These are phyloP conservation scores for Pelargonium myrrhifolium DNA, from an alignment of 441 rosid genomes.

Conservation along the genomic window DNA sequence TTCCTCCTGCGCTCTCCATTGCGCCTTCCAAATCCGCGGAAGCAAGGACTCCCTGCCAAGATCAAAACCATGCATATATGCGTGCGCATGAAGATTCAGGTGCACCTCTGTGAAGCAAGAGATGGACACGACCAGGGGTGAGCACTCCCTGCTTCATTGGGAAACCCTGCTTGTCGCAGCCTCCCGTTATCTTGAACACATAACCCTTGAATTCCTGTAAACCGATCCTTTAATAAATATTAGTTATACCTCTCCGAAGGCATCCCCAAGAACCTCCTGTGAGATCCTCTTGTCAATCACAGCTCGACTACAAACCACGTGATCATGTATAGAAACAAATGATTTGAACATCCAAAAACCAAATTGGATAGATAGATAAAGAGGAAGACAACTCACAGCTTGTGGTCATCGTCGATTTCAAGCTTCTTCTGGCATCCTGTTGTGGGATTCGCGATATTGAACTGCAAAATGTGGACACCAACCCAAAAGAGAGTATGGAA, in stretches of 20 bases:
- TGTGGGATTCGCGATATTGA: constrained; percentile 57
- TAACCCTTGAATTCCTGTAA: constrained; percentile 46
- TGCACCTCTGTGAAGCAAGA: constrained; percentile 42
- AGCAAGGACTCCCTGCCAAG: constrained; percentile 44
- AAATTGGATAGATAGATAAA: background rate
- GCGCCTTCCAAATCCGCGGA: constrained; percentile 47
- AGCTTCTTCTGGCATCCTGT: constrained; percentile 58
- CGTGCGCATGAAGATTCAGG: too few relatives aligned
- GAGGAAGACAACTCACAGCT: constrained; percentile 35
- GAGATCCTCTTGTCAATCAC: constrained; percentile 40
- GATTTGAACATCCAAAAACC: background rate
- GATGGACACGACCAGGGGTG: constrained; percentile 45
- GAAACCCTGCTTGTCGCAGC: constrained; percentile 51
- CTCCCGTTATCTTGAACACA: constrained; percentile 49
- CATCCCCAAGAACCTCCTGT: constrained; percentile 49
- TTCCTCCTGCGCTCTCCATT: constrained; percentile 51
- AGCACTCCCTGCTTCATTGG: constrained; percentile 57
- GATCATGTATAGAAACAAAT: too few relatives aligned
- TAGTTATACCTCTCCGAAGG: constrained; percentile 45
- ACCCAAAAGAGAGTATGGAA: too few relatives aligned
- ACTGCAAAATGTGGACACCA: constrained; percentile 20
- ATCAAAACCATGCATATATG: too few relatives aligned
- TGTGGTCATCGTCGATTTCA: constrained; percentile 55
- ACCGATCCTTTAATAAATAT: background rate
- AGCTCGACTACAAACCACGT: too few relatives aligned